These are phyloP conservation scores for Phytophthora colocasiae DNA, from an alignment of 352 stramenopile genomes.

Conservation along the genomic window DNA sequence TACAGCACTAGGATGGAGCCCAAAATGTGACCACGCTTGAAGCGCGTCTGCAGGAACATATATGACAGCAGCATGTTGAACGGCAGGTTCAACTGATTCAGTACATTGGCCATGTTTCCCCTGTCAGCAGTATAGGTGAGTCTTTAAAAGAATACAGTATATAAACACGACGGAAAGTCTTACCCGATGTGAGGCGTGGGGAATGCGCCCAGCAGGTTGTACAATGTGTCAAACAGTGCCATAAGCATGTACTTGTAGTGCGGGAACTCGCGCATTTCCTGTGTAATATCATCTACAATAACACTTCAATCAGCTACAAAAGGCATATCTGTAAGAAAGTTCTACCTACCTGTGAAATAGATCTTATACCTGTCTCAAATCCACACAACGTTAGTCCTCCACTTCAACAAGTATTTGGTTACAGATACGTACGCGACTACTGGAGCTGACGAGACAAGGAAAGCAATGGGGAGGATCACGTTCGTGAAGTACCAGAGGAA, in stretches of 20 bases:
- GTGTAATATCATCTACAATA: constrained; percentile 78
- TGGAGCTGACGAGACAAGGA: constrained; percentile 77
- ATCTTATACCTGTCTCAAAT: constrained; percentile 70
- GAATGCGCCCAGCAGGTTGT: constrained; percentile 85
- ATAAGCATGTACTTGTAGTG: constrained; percentile 91
- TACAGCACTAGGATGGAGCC: constrained; percentile 89
- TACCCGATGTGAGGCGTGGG: constrained; percentile 88
- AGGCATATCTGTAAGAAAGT: constrained; percentile 1
- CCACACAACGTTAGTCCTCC: neutral
- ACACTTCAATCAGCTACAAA: neutral
- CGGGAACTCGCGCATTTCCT: constrained; percentile 81
- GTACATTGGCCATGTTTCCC: constrained; percentile 85
- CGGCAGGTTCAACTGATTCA: constrained; percentile 86
- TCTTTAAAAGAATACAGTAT: neutral
- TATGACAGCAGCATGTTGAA: constrained; percentile 90
- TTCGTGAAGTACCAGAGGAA: constrained; percentile 92
- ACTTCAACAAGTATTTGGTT: neutral
- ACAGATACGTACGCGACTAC: constrained; percentile 64
- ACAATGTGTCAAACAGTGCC: constrained; percentile 86
- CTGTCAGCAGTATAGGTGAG: constrained; percentile 34
- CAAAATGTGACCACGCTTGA: constrained; percentile 86
- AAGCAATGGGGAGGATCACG: constrained; percentile 80
- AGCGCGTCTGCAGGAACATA: constrained; percentile 78
- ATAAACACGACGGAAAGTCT: no score
- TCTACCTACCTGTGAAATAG: constrained; percentile 65